Base-by-base conservation (phyloP, 2,329 filamentous ascomycete species). In the Fusarium coicis region DNA sequence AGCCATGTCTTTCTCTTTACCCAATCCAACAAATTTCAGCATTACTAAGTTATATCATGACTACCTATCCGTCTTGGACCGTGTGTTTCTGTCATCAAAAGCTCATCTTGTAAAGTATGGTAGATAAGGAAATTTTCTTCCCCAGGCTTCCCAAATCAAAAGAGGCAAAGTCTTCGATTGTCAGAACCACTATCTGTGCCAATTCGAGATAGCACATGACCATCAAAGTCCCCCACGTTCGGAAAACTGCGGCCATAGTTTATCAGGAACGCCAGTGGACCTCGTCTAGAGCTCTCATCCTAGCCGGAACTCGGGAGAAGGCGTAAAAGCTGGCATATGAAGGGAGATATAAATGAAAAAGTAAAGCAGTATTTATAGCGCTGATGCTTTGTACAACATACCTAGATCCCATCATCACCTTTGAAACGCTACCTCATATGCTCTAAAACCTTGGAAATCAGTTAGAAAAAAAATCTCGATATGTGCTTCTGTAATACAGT, bases 241-340 rank as follows among this genome's bases (percentile, higher is more conserved):
- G 76, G 76, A 76, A 77, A 77, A 78, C 55, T 68, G 76, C 76
- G 76, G 76, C 64, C 53, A 59, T 61, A 46, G 26, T 56, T 47
- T 61, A 63, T 57, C 66, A 56, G 63, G 68, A 53, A 63, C 69
- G 49, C 52, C 26, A 60, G 65, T 49, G 46, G 49, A 30, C 36
- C 40, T 68, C 42, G 37, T 42, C 49, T 50, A 63, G 37, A 68
- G 39, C 37, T 68, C 40, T 47, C 44, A 69, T 69, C 58, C 58
- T 65, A 47, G 42, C 19, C 32, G 23, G 36, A 18, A 28, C 36
- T 54, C 19, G 30, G n/a, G 40, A 49, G 54, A 28, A 28, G 54
- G n/a, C 18, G 19, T 8, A 36, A 36, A 36, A 49, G 21, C 16
- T 36, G 54, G 23, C n/a, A n/a, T 57, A 36, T 23, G 18, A 36